Evolutionary conservation across 2,329 filamentous ascomycete species (phyloP).

Genomic region (Aplosporella prunicola): DNA sequence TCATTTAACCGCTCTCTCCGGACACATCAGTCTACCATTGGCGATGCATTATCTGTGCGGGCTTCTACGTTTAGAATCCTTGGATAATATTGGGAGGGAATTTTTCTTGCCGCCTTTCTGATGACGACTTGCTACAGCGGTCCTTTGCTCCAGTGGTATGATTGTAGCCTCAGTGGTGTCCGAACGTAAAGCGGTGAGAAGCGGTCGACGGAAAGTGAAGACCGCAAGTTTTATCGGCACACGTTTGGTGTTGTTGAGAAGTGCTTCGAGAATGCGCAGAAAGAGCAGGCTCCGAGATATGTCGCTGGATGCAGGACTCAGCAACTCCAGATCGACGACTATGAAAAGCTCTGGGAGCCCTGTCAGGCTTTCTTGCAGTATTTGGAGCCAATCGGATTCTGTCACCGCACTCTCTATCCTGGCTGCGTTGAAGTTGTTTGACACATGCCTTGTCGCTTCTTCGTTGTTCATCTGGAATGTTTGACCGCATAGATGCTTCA

Average conservation of each 20-base stretch:
- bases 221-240: background rate
- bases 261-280: background rate
- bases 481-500: background rate
- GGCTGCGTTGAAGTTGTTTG: constrained; percentile 1
- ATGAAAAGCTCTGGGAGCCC: constrained; percentile 1
- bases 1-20: no score
- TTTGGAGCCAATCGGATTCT: background rate
- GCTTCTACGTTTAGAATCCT: no score
- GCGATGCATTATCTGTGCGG: no score
- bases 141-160: no score
- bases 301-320: background rate
- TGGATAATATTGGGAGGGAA: no score
- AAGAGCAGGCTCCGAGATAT: background rate
- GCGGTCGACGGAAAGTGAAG: constrained; percentile 3
- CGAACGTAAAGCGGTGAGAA: no score
- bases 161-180: no score
- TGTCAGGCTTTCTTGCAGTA: background rate
- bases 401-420: background rate
- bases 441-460: background rate
- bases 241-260: background rate
- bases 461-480: background rate
- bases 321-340: constrained; percentile 3
- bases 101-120: no score
- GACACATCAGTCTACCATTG: no score
- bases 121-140: no score